phyloP scores from a whole-genome alignment of 2,329 filamentous ascomycete species.

The Beauveria medogensis region DNA sequence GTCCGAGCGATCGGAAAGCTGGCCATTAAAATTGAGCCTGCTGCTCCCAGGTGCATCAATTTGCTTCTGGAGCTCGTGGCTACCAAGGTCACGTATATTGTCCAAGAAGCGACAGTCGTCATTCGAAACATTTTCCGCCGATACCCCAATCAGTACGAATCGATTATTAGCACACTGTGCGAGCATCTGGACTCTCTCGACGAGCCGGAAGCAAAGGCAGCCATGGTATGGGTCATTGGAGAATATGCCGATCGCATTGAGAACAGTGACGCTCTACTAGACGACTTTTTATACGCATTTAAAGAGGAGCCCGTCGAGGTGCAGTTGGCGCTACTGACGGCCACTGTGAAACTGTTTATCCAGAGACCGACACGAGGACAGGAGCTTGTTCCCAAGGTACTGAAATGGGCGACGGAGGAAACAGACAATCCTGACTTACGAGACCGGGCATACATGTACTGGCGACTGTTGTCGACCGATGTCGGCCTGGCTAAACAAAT shows the following conservation, averaged over 20 bases:
- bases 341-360: slow-evolving; percentile 96
- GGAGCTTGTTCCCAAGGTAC: slow-evolving; percentile 82
- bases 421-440: slow-evolving; percentile 97
- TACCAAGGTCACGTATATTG: slow-evolving; percentile 98
- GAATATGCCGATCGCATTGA: slow-evolving; percentile 97
- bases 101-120: slow-evolving; percentile 96
- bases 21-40: slow-evolving; percentile 97
- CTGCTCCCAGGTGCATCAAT: slow-evolving; percentile 84
- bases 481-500: slow-evolving; percentile 77
- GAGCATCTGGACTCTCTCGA: slow-evolving; percentile 94
- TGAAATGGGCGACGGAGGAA: slow-evolving; percentile 98
- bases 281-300: slow-evolving; percentile 93
- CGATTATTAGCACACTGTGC: slow-evolving; percentile 90
- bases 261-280: slow-evolving; percentile 85
- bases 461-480: slow-evolving; percentile 89
- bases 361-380: slow-evolving; percentile 92
- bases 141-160: slow-evolving; percentile 97
- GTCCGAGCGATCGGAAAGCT: slow-evolving; percentile 96
- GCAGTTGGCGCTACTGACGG: slow-evolving; percentile 86
- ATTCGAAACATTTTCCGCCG: slow-evolving; percentile 99
- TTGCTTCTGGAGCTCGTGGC: slow-evolving; percentile 86
- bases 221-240: slow-evolving; percentile 99
- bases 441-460: slow-evolving; percentile 98
- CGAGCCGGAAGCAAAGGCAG: slow-evolving; percentile 94
- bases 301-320: slow-evolving; percentile 93